phyloP scores from a whole-genome alignment of 208 protist species.

The Wallacemonas sp. region DNA sequence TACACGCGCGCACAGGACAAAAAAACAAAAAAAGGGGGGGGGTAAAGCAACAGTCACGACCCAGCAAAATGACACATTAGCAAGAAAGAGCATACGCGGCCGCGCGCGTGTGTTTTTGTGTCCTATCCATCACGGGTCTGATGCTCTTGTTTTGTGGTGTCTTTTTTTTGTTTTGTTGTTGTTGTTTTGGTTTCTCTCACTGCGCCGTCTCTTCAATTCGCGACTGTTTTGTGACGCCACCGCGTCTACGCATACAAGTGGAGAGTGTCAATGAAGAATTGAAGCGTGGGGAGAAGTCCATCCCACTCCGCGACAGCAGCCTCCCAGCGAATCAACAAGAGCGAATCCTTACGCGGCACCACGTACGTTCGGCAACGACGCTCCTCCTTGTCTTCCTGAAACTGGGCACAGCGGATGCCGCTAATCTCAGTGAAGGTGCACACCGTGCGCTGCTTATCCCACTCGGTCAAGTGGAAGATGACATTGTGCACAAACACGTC shows the following conservation, averaged over 20 bases:
- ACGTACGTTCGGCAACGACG: constrained; percentile 62
- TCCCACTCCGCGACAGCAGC: constrained; percentile 43
- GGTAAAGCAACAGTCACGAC: too few relatives aligned
- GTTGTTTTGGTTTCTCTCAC: too few relatives aligned
- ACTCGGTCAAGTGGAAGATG: constrained; percentile 61
- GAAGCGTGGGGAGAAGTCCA: constrained; percentile 36
- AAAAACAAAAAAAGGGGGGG: too few relatives aligned
- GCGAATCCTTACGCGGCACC: constrained; percentile 30
- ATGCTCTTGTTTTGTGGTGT: too few relatives aligned
- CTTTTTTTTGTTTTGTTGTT: too few relatives aligned
- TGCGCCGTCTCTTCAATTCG: too few relatives aligned
- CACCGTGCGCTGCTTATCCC: constrained; percentile 29
- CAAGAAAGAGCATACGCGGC: too few relatives aligned
- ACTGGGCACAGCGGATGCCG: constrained; percentile 45
- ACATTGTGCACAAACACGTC: constrained; percentile 67
- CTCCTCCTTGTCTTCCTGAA: constrained; percentile 47
- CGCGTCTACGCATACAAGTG: constrained; percentile 38
- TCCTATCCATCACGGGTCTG: too few relatives aligned
- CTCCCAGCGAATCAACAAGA: constrained; percentile 62
- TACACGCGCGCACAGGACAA: too few relatives aligned
- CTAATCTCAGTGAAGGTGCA: constrained; percentile 43
- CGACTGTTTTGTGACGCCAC: too few relatives aligned
- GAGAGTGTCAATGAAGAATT: constrained; percentile 64
- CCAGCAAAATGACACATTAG: too few relatives aligned
- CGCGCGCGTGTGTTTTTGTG: too few relatives aligned